These are phyloP conservation scores for Lachancea meyersii DNA, from an alignment of 805 yeast genomes.

Conservation along the genomic window DNA sequence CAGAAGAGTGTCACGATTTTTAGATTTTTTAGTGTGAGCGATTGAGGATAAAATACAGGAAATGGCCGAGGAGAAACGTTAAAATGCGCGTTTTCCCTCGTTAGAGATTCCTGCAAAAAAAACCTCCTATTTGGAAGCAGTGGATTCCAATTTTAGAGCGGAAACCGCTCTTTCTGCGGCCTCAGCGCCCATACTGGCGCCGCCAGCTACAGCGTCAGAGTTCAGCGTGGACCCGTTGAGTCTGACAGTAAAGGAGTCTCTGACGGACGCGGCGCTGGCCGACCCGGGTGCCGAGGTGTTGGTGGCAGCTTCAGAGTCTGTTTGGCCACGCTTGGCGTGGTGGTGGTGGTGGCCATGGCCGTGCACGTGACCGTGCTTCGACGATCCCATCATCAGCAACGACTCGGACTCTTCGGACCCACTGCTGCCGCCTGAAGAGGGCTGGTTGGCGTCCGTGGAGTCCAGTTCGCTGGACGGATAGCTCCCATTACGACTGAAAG, in stretches of 20 bases:
- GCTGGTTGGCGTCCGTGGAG: not conserved
- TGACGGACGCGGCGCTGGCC: too few species aligned
- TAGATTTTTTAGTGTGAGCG: too few species aligned
- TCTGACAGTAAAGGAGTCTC: too few species aligned
- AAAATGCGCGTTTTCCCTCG: not conserved
- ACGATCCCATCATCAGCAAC: not conserved
- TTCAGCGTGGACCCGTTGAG: not conserved
- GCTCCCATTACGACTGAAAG: not conserved
- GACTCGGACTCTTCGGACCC: not conserved
- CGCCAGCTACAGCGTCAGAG: not conserved
- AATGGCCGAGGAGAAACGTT: too few species aligned
- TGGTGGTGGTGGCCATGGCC: not conserved
- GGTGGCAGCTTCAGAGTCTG: not conserved
- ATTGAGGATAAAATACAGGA: too few species aligned
- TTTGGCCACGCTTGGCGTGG: not conserved
- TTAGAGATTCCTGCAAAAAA: too few species aligned
- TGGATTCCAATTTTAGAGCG: not conserved
- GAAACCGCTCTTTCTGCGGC: not conserved
- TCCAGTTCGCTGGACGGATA: not conserved
- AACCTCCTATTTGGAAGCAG: conserved; percentile 8
- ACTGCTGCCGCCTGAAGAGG: not conserved
- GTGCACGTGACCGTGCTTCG: not conserved
- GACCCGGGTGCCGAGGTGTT: not conserved
- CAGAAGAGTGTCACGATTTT: too few species aligned
- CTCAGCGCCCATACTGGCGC: not conserved